Base-by-base conservation (phyloP, 768 basidiomycete genomes). In the Dacryopinax spathularia region DNA sequence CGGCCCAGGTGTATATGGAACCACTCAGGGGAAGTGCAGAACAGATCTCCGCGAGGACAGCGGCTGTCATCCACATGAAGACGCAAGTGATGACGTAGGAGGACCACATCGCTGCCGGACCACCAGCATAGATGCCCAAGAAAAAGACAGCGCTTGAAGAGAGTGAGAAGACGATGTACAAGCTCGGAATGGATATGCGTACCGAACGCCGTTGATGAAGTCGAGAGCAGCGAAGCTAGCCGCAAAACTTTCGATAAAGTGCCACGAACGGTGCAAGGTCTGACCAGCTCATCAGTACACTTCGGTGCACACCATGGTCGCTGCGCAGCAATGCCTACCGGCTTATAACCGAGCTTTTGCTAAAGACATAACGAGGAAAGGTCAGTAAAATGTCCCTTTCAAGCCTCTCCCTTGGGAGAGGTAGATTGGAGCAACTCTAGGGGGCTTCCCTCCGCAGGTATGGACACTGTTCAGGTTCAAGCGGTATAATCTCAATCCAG, bases 401-500 rank as follows among this genome's bases (percentile, higher is more conserved):
- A 62, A 72, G 69, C 29, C 33, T 56, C 79, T 77, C 75, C 73
- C 72, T 70, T 68, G 65, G 65, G 67, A 73, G 69, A 73, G 77
- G 74, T 76, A 66, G 69, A 74, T 75, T 75, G 80, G 76, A 77
- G 73, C 69, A 76, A 86, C 78, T 83, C 87, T 87, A n/a, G 82
- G 79, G 79, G 66, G 87, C 70, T 89, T 93, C 89, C 89, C 90
- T 91, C 89, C 91, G 91, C 91, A 91, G 89, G 88, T 90, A 81
- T 91, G 62, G 81, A 90, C 88, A 81, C 89, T 91, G 87, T 82
- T 89, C 91, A 93, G 89, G 91, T 92, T 92, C 88, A 75, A 83
- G 85, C 91, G 90, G 91, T 93, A 83, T 93, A 65, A 88, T 93
- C 91, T 94, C 91, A 93, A 91, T 76, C 89, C 83, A 77, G 74